Base-by-base conservation (phyloP, 2,329 filamentous ascomycete species). In the Dendrostoma leiphaemia region DNA sequence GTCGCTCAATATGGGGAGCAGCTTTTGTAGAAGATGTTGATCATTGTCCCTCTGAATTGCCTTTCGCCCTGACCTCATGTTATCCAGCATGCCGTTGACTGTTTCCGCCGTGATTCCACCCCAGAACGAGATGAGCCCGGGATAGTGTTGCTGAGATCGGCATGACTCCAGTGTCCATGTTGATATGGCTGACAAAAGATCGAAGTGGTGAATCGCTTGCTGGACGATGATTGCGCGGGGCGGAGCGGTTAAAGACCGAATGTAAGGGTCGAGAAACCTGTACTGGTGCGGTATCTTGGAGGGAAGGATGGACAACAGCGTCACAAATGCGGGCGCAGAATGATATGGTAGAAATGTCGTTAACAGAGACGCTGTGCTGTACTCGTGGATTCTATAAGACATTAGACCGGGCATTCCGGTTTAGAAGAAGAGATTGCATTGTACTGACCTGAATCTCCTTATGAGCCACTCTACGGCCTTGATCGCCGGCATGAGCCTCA, bases 391-490 rank as follows among this genome's bases (percentile, higher is more conserved):
- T 62, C 92, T 95, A 62, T 5, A 28, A 4, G 41, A 31, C 21
- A 44, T 59, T 23, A 61, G 62, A 45, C 59, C 58, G 34, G 53
- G 51, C 48, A 46, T 35, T 34, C 52, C 15, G 17, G 19, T 21
- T 19, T n/a, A 31, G 6, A 21, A 38, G 9, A 19, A 19, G 8
- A 44, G 48, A n/a, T 44, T 32, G 23, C 53, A 62, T 56, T 56
- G 49, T 54, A 40, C 54, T 32, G 75, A 95, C 91, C 87, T 85
- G 66, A 97, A 99, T 64, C 93, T 82, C 65, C 94, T 81, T 51
- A 99, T 82, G 44, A 99, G 80, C 94, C 94, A 99, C 75, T 99
- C 95, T 34, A 97, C 79, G 15, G 92, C 86, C 72, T 95, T 96
- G 51, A 96, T 83, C 1, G 90, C 91, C 37, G 94, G 93, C 74